Base-by-base conservation (phyloP, 2,329 filamentous ascomycete genomes). In the Amylocarpus encephaloides region DNA sequence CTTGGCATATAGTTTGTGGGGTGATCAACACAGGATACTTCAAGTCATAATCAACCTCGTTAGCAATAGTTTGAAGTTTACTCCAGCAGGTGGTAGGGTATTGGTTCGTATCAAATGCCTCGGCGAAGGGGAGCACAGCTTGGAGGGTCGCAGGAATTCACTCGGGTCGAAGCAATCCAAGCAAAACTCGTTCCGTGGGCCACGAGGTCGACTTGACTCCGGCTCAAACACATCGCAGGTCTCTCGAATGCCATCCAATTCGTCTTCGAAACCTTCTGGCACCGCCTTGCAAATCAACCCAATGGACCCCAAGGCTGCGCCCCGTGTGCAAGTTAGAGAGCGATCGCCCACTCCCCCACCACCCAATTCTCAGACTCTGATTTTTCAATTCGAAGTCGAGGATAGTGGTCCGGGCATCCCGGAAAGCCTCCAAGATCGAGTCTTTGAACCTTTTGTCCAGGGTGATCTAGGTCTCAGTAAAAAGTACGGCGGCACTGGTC, bases 41-140 rank as follows among this genome's bases (percentile, higher is more conserved):
- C 91, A 95, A 66, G 86, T 95, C n/a, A 80, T 95, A 42, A 95
- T 94, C 72, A 95, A 95, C 63, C 73, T 96, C 30, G 88, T 95
- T 42, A 91, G 86, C 67, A 96, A 96, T 70, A 88, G 86, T 66
- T 71, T 95, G 39, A 96, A 96, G 65, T 95, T 96, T 63, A 95
- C 91, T 0, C 86, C 88, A 0, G 68, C 80, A 6, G 83, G 83
- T 1, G 90, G 90, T 6, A 83, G 75, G 29, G 87, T 96, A 2
- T 77, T 82, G 22, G 78, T 95, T 7, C 79, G 82, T 6, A 90
- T 96, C 50, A 81, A 79, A 56, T 94, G 88, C 60, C 59, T 86
- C 0, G 79, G 83, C 6, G 85, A 88, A 62, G 67, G 50, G 12
- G 63, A 65, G 30, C 33, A 18, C 6, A 26, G 35, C 5, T 48